Evolutionary conservation across 345 rosid genomes (phyloP).

Genomic region (Kandelia obovata): DNA sequence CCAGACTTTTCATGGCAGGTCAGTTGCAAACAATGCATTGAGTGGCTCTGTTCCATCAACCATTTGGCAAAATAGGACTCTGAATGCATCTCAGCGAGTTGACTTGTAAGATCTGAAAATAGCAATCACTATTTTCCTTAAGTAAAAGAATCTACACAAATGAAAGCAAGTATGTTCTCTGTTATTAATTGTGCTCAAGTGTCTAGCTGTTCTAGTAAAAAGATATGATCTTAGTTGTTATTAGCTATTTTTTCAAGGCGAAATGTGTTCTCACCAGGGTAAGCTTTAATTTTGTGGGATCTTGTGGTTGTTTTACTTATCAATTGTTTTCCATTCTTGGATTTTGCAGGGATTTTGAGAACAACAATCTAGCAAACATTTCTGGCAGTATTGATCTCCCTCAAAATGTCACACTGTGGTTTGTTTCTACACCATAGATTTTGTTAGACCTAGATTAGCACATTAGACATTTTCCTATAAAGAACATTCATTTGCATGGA

Average conservation of each 20-base stretch:
- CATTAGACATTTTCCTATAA: slow-evolving; percentile 8
- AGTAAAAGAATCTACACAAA: background rate
- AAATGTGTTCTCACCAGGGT: background rate
- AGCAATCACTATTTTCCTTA: background rate
- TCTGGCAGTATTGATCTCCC: slow-evolving; percentile 57
- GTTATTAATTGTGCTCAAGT: too few species aligned
- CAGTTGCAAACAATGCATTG: slow-evolving; percentile 69
- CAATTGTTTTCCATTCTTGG: slow-evolving; percentile 11
- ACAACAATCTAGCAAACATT: slow-evolving; percentile 58
- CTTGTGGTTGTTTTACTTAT: slow-evolving; percentile 10
- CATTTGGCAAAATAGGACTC: slow-evolving; percentile 65
- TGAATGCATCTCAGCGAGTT: slow-evolving; percentile 49
- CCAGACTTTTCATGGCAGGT: slow-evolving; percentile 49
- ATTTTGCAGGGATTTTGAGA: slow-evolving; percentile 66
- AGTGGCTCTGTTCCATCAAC: slow-evolving; percentile 61
- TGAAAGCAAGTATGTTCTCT: too few species aligned
- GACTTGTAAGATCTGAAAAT: slow-evolving; percentile 51
- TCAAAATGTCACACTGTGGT: slow-evolving; percentile 77
- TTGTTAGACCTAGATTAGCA: slow-evolving; percentile 4
- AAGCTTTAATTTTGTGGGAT: slow-evolving; percentile 5
- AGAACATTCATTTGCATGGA: background rate
- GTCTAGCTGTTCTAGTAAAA: too few species aligned
- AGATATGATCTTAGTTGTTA: too few species aligned
- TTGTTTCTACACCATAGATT: slow-evolving; percentile 32
- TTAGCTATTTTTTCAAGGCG: background rate